phyloP scores from a whole-genome alignment of 345 rosid genomes.

The Noccaea caerulescens region DNA sequence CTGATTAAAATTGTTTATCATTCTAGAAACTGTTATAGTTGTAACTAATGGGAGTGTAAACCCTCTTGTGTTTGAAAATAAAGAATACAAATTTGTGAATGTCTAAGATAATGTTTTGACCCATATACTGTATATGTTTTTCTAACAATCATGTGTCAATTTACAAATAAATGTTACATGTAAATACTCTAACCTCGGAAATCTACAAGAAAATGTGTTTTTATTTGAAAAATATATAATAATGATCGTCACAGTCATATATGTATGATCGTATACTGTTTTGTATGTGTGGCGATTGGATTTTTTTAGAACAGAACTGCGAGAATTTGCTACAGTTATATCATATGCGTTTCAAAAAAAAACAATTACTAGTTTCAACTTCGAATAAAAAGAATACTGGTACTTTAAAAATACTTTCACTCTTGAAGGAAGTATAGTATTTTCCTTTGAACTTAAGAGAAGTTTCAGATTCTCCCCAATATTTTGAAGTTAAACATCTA shows the following conservation, averaged over 20 bases:
- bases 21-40: background rate
- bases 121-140: background rate
- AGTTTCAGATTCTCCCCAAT: background rate
- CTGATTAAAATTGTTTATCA: background rate
- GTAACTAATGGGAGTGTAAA: slow-evolving; percentile 8
- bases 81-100: background rate
- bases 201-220: background rate
- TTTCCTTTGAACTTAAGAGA: slow-evolving; percentile 11
- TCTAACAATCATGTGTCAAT: background rate
- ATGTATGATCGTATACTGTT: background rate
- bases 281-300: background rate
- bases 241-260: background rate
- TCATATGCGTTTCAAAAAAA: slow-evolving; percentile 1
- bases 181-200: background rate
- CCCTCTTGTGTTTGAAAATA: slow-evolving; percentile 4
- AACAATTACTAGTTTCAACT: background rate
- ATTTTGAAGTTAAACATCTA: slow-evolving; percentile 26
- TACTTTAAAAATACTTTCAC: slow-evolving; percentile 7
- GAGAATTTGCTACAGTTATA: background rate
- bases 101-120: slow-evolving; percentile 3
- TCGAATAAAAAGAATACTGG: background rate
- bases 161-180: too few species aligned
- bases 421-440: slow-evolving; percentile 22
- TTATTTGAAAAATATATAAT: background rate
- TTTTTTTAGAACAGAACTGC: background rate